Percentiles rank a stretch among this genome's conserved stretches.
Evolutionary conservation across 2,329 filamentous ascomycete species (phyloP).

Genomic region (Trichoderma sp.): DNA sequence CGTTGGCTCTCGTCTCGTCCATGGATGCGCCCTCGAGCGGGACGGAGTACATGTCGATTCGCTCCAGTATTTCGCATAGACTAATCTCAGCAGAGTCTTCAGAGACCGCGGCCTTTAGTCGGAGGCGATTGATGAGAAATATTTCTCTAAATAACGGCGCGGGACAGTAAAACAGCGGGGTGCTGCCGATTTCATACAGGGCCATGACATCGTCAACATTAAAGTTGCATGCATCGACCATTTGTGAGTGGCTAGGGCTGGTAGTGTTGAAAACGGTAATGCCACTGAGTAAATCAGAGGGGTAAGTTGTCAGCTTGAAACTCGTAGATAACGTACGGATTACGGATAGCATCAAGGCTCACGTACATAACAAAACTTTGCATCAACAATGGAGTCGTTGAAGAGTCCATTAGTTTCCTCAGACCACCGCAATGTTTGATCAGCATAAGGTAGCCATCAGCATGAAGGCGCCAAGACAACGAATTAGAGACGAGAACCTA

Average conservation of each 20-base stretch:
- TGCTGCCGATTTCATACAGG: slow-evolving; percentile 5
- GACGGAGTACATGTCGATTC: not conserved
- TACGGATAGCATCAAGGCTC: too few relatives aligned
- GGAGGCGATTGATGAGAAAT: slow-evolving; percentile 16
- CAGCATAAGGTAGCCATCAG: slow-evolving; percentile 6
- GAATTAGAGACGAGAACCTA: slow-evolving; percentile 10
- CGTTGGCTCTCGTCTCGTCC: not conserved
- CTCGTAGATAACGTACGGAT: not conserved
- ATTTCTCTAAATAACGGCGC: slow-evolving; percentile 11
- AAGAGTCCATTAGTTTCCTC: slow-evolving; percentile 2
- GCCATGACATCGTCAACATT: slow-evolving; percentile 12
- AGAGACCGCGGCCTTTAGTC: not conserved
- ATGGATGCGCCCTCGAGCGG: not conserved
- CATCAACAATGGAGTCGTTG: not conserved
- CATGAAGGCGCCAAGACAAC: slow-evolving; percentile 12
- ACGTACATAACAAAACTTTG: slow-evolving; percentile 18
- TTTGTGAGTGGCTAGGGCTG: slow-evolving; percentile 2
- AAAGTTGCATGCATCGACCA: slow-evolving; percentile 15
- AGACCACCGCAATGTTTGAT: slow-evolving; percentile 17
- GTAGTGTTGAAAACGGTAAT: slow-evolving; percentile 18
- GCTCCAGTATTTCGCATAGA: slow-evolving; percentile 2
- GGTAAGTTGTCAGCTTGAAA: not conserved
- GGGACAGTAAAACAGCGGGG: slow-evolving; percentile 10
- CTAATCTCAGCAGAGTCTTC: not conserved
- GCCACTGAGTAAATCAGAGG: not conserved